Base-by-base conservation (phyloP, 805 yeast species). In the Starmerella bombicola region DNA sequence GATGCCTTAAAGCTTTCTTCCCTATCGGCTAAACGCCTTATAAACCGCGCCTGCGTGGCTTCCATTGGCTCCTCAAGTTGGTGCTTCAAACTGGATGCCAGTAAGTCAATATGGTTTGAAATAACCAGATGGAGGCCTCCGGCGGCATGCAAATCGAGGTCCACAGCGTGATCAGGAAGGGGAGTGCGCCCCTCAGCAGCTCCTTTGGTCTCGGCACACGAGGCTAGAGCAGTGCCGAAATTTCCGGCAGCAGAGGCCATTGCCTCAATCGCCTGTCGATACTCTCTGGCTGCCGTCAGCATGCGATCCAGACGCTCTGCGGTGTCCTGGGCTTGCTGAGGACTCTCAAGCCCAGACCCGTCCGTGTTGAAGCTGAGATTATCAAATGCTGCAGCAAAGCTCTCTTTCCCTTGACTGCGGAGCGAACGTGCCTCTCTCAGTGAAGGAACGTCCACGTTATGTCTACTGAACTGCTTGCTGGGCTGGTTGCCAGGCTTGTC, bases 91-190 rank as follows among this genome's bases (percentile, higher is more conserved):
- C 75, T 60, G 39, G 74, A 64, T 13, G 83, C 69, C 49, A 84
- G 64, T 12, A 84, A 73, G 46, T 76, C 77, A 46, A 80, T 79
- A 55, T 82, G 91, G 55, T 81, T 82, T 0, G 88, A 76, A 16
- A 81, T 70, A 32, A 84, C 65, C 53, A 73, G 76, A 50, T 81
- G 86, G 40, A 84, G 62, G 0, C 94, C 93, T 31, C 84, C 78
- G 2, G 86, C 80, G 36, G 75, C 70, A 50, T 74, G 61, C 13
- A 83, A 57, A 7, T 83, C 83, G 48, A 78, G 59, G 13, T 74
- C 76, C 16, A 77, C 70, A 12, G 26, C 3, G 35, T 47, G 46
- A 8, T 41, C 46, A 10, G 46, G 44, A 21, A 44, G 34, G 16
- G 39, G 23, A 20, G 46, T 45, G 19, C 35, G 41, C n/a, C 40